phyloP scores from a whole-genome alignment of 2,329 filamentous ascomycete genomes.

The Seiridium cupressi region DNA sequence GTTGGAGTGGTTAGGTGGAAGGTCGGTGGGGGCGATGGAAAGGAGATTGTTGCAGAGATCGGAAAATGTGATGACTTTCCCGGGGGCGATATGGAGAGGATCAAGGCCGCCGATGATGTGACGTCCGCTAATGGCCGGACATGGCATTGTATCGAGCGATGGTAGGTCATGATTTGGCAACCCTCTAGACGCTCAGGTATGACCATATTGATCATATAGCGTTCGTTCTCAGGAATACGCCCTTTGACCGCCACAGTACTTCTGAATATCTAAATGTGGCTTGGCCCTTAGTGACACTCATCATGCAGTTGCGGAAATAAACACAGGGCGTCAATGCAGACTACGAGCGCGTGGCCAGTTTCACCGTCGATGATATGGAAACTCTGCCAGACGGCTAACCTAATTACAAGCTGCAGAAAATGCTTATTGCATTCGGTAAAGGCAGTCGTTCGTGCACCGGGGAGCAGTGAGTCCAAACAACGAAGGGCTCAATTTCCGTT shows the following conservation, averaged over 20 bases:
- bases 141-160: background rate
- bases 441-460: constrained; percentile 21
- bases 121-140: background rate
- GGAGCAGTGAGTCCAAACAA: constrained; percentile 21
- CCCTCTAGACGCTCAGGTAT: too few species aligned
- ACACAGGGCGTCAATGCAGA: background rate
- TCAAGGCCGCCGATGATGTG: background rate
- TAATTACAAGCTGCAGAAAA: constrained; percentile 12
- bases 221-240: too few species aligned
- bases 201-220: too few species aligned
- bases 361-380: too few species aligned
- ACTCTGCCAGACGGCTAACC: background rate
- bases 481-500: background rate
- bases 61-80: background rate
- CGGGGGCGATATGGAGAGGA: background rate
- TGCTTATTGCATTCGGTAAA: constrained; percentile 17
- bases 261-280: too few species aligned
- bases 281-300: too few species aligned
- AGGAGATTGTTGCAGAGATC: background rate
- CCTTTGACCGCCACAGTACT: too few species aligned
- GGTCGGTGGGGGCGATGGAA: background rate
- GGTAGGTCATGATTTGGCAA: background rate
- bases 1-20: background rate
- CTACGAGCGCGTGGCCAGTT: background rate
- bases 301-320: too few species aligned